Evolutionary conservation across 768 basidiomycete species (phyloP).

Genomic region (Hypholoma fasciculare): DNA sequence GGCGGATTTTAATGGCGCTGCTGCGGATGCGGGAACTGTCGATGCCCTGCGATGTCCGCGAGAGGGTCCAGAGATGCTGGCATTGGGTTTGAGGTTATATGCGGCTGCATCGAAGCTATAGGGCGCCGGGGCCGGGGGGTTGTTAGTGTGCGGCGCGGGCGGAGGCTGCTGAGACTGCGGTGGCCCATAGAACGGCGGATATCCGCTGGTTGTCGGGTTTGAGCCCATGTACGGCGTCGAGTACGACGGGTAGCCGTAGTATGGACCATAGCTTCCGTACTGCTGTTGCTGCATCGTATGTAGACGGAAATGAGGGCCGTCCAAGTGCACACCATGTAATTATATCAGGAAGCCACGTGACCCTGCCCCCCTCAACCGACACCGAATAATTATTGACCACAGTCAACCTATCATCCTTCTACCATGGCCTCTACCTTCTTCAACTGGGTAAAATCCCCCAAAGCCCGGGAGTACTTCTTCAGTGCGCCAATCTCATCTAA

Average conservation of each 20-base stretch:
- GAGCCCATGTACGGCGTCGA: conserved; percentile 36
- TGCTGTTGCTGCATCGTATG: conserved; percentile 34
- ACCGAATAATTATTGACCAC: not conserved
- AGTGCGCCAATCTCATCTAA: conserved; percentile 53
- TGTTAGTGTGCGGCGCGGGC: conserved; percentile 18
- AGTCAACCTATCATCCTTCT: conserved; percentile 12
- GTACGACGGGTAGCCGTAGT: conserved; percentile 46
- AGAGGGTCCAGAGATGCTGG: conserved; percentile 28
- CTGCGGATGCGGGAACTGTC: conserved; percentile 7
- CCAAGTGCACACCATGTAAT: not conserved
- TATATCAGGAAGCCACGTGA: not conserved
- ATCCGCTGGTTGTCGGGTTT: conserved; percentile 29
- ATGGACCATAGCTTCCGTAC: conserved; percentile 39
- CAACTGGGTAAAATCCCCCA: conserved; percentile 89
- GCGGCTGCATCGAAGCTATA: conserved; percentile 31
- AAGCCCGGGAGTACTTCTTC: conserved; percentile 92
- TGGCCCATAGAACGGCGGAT: conserved; percentile 34
- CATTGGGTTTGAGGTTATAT: conserved; percentile 19
- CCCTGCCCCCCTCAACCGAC: not conserved
- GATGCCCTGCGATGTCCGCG: conserved; percentile 29
- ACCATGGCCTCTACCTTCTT: conserved; percentile 83
- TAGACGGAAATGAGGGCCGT: conserved; percentile 9
- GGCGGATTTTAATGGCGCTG: conserved; percentile 51
- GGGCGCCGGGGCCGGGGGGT: conserved; percentile 20
- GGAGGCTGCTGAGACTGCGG: conserved; percentile 26